Evolutionary conservation across 805 yeast species (phyloP).

Genomic region (Alloascoidea africana): DNA sequence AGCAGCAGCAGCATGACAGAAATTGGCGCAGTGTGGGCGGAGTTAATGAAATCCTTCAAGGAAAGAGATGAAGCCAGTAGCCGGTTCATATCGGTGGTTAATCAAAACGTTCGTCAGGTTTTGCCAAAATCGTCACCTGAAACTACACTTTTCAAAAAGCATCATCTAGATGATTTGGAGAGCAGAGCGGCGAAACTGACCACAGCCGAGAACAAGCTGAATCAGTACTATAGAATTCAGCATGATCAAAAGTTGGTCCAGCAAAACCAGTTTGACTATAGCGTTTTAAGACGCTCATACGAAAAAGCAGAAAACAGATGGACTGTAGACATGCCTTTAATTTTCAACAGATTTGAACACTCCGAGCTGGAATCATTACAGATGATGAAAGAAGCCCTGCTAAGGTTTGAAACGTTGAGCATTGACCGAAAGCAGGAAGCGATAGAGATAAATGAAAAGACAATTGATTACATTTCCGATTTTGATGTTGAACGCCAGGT

Average conservation of each 20-base stretch:
- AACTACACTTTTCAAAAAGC: not conserved
- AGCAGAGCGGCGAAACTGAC: not conserved
- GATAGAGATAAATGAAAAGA: not conserved
- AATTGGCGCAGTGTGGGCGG: not conserved
- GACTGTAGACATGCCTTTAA: not conserved
- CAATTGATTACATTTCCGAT: not conserved
- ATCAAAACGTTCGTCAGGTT: no score
- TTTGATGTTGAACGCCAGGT: not conserved
- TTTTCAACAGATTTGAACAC: not conserved
- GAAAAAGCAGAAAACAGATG: not conserved
- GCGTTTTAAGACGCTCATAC: not conserved
- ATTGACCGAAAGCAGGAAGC: not conserved
- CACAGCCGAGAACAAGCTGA: not conserved
- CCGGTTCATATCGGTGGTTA: not conserved
- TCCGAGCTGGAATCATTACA: not conserved
- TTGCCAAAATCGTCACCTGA: not conserved
- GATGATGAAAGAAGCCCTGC: not conserved
- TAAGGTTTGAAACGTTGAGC: not conserved
- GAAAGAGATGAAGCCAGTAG: not conserved
- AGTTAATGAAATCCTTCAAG: not conserved
- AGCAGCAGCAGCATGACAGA: no score
- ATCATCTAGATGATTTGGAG: not conserved
- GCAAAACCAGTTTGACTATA: not conserved
- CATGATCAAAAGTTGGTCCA: not conserved
- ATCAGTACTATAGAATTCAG: not conserved